Evolutionary conservation across 1,139 yeast species (phyloP).

Genomic region (Geotrichum candidum): DNA sequence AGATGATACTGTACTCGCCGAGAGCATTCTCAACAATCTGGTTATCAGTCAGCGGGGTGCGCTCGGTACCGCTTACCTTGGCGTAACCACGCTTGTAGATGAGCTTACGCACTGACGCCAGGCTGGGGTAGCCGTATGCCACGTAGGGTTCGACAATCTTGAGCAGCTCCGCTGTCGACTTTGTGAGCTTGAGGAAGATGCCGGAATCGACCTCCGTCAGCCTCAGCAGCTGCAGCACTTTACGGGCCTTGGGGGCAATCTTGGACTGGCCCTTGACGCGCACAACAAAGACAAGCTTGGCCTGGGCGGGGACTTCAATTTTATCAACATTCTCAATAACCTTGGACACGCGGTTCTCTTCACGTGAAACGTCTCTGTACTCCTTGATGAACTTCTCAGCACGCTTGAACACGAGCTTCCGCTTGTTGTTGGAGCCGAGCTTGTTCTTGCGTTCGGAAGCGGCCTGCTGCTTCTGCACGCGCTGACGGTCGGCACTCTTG

Average conservation of each 20-base stretch:
- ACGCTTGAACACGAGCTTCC: conserved; percentile 58
- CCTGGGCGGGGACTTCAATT: conserved; percentile 86
- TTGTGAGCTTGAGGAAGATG: conserved; percentile 95
- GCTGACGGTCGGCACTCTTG: conserved; percentile 53
- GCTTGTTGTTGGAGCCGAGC: neutral
- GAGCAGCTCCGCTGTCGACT: conserved; percentile 95
- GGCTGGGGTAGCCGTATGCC: conserved; percentile 99
- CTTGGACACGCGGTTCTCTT: conserved; percentile 86
- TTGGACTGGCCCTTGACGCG: conserved; percentile 99
- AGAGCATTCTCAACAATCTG: conserved; percentile 86
- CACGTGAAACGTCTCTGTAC: conserved; percentile 92
- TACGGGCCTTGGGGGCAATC: conserved; percentile 99
- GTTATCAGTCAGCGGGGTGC: conserved; percentile 86
- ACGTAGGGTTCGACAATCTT: conserved; percentile 98
- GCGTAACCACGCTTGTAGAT: conserved; percentile 99
- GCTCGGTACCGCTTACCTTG: conserved; percentile 90
- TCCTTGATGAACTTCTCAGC: conserved; percentile 97
- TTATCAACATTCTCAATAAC: conserved; percentile 88
- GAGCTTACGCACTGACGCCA: conserved; percentile 91
- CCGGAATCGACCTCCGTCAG: conserved; percentile 97
- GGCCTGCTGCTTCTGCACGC: conserved; percentile 24
- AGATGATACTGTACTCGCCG: conserved; percentile 94
- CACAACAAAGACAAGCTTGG: conserved; percentile 91
- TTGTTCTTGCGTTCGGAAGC: conserved; percentile 6
- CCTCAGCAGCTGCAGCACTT: conserved; percentile 96